Base-by-base conservation (phyloP, 257 asterid species). In the Solanum megistacrolobum region DNA sequence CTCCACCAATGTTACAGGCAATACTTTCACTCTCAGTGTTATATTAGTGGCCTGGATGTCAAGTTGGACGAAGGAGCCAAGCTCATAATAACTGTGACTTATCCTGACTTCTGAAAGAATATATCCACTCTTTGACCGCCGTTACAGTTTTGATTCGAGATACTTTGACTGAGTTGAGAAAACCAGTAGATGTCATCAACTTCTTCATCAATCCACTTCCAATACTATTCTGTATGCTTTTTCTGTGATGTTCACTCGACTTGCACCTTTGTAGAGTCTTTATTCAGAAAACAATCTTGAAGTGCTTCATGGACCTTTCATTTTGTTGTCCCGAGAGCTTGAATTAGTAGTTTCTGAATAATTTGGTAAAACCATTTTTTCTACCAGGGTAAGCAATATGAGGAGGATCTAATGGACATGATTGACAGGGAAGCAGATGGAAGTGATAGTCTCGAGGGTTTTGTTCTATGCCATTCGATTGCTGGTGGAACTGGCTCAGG, bases 341-440 rank as follows among this genome's bases (percentile, higher is more conserved):
- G 29, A 5, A 20, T 48, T 82, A 6, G 43, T 52, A 29, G 43
- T 82, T 82, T 82, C 86, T 82, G 71, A 82, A 32, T 29, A 16
- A 81, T 46, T 81, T 81, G 85, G 85, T 81, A 46, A 81, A 79
- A 46, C n/a, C 41, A 39, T 25, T 72, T 34, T 29, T 89, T 89
- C 89, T 55, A 83, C 71, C 90, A 97, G 99, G 99, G 99, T 82
- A 94, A 95, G 92, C 95, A 94, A 93, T 95, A 96, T 65, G 99
- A 97, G 94, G 99, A 97, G 91, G 99, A 96, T 90, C 90, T 97
- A 89, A 94, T 97, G 98, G 99, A 97, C 93, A 97, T 97, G 99
- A 96, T 97, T 83, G 99, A 97, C 91, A 94, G 99, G 91, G 99
- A 96, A 89, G 99, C 99, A 58, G 99, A 97, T 94, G 99, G 99